Percentiles rank a stretch among this genome's conserved stretches.
These are phyloP conservation scores for Podaxis sp. DNA, from an alignment of 768 basidiomycete genomes.

Conservation along the genomic window DNA sequence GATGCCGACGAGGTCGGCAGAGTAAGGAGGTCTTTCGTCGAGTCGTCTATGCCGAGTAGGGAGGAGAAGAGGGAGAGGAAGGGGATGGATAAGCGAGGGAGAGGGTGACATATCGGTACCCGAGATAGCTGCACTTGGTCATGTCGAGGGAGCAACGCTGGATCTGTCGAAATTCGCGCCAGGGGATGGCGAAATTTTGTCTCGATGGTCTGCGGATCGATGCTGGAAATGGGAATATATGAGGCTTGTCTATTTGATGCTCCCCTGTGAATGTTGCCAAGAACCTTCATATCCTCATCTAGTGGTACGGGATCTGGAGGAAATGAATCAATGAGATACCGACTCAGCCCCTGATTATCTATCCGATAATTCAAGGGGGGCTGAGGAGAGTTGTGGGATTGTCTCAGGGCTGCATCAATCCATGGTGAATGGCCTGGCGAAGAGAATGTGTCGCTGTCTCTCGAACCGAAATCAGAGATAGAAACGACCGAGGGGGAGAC, in stretches of 20 bases:
- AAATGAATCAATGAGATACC: background rate
- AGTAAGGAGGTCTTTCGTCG: slow-evolving; percentile 34
- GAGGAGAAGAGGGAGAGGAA: slow-evolving; percentile 35
- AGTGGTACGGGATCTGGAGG: background rate
- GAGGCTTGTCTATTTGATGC: background rate
- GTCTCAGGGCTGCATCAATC: background rate
- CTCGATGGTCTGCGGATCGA: background rate
- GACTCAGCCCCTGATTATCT: background rate
- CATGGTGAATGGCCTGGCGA: background rate
- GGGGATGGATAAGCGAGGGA: slow-evolving; percentile 33
- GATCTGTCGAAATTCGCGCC: background rate
- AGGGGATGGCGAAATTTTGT: background rate
- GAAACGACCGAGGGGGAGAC: slow-evolving; percentile 11
- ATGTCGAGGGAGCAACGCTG: background rate
- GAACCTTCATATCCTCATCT: background rate
- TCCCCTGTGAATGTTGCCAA: background rate
- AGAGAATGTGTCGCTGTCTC: background rate
- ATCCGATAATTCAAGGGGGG: background rate
- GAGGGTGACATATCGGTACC: slow-evolving; percentile 14
- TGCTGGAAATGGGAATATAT: background rate
- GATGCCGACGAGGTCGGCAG: slow-evolving; percentile 27
- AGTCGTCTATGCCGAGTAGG: slow-evolving; percentile 35
- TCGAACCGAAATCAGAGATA: slow-evolving; percentile 12
- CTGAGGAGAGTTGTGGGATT: background rate
- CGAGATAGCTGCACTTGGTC: background rate